phyloP scores from a whole-genome alignment of 2,329 filamentous ascomycete genomes.

The Monilinia fructigena region DNA sequence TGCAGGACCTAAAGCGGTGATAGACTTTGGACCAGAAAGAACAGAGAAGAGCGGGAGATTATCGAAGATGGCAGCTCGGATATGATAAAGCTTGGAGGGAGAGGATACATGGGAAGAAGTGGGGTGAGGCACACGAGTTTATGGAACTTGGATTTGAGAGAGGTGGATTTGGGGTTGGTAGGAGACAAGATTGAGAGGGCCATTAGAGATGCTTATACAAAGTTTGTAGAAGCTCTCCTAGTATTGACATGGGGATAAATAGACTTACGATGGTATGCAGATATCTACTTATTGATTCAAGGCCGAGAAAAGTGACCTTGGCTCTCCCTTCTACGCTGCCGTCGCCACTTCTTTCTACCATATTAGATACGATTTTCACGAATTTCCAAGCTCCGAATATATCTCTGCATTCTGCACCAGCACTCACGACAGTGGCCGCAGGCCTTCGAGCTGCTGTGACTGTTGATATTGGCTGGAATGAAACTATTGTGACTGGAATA shows the following conservation, averaged over 20 bases:
- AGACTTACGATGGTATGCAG: conserved; percentile 42
- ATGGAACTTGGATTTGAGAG: conserved; percentile 73
- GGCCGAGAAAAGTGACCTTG: conserved; percentile 70
- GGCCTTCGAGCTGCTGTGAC: conserved; percentile 84
- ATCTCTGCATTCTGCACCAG: conserved; percentile 74
- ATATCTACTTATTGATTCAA: conserved; percentile 68
- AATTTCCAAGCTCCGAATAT: conserved; percentile 78
- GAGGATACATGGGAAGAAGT: conserved; percentile 50
- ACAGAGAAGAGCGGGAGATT: conserved; percentile 77
- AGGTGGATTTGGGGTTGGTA: conserved; percentile 73
- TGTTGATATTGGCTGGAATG: conserved; percentile 88
- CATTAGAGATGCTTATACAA: conserved; percentile 77
- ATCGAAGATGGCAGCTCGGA: conserved; percentile 64
- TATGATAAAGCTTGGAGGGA: conserved; percentile 51
- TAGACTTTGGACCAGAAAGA: conserved; percentile 75
- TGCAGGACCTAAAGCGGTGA: conserved; percentile 66
- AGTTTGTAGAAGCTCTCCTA: conserved; percentile 55
- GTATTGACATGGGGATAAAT: not conserved
- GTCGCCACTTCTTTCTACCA: conserved; percentile 70
- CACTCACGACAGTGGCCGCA: conserved; percentile 72
- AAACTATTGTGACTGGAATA: conserved; percentile 80
- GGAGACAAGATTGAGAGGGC: conserved; percentile 84
- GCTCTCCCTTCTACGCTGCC: conserved; percentile 77
- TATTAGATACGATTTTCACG: conserved; percentile 76
- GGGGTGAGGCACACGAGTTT: conserved; percentile 69